These are phyloP conservation scores for Picochlorum sp. DNA, from an alignment of 139 green algal species.

Conservation along the genomic window DNA sequence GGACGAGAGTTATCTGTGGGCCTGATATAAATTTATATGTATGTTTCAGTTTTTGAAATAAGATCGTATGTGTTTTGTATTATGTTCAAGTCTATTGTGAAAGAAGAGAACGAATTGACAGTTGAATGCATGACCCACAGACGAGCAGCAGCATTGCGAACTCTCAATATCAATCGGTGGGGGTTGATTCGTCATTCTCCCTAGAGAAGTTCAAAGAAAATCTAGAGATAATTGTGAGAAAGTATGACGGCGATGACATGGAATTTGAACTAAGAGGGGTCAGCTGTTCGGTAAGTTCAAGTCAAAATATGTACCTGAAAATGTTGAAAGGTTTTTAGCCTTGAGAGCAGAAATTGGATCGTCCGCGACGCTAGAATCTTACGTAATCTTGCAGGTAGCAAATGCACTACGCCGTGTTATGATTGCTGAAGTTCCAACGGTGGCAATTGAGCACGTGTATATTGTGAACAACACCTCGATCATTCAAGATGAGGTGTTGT, in stretches of 20 bases:
- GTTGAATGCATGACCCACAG: constrained; percentile 31
- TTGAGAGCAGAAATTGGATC: constrained; percentile 70
- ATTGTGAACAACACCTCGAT: constrained; percentile 95
- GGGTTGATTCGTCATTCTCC: constrained; percentile 67
- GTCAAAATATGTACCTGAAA: too few species aligned
- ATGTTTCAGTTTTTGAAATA: neutral
- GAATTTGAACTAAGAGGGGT: constrained; percentile 89
- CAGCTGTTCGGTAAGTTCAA: constrained; percentile 16
- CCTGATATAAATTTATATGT: constrained; percentile 60
- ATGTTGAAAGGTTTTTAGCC: constrained; percentile 71
- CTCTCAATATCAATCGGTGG: constrained; percentile 48
- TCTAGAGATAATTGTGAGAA: constrained; percentile 39
- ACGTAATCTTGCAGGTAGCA: too few species aligned
- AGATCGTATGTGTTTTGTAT: too few species aligned
- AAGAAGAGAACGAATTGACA: too few species aligned
- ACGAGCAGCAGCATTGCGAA: constrained; percentile 52
- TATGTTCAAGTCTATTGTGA: too few species aligned
- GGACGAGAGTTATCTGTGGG: constrained; percentile 53
- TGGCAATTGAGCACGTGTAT: constrained; percentile 97
- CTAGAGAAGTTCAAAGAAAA: constrained; percentile 51
- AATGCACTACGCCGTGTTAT: constrained; percentile 92
- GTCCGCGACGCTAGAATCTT: too few species aligned
- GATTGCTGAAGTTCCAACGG: constrained; percentile 88
- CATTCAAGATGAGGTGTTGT: constrained; percentile 86
- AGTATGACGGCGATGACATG: constrained; percentile 39